Evolutionary conservation across 208 protist genomes (phyloP), one percentile per base, ranked within the genome.

Genomic region (Endotrypanum monterogeii): DNA sequence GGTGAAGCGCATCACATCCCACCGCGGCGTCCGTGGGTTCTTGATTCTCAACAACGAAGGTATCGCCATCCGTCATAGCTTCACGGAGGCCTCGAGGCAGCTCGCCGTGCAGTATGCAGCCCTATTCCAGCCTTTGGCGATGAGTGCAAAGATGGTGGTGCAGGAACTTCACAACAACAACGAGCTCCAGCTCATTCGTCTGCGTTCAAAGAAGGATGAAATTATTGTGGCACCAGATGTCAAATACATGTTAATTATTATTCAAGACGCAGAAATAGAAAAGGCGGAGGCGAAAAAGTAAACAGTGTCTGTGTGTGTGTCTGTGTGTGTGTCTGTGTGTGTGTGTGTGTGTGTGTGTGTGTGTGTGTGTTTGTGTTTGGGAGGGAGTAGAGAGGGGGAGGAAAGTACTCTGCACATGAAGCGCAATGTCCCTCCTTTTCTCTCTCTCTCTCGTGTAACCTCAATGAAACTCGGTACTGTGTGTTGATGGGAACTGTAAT

Each of bases 41-140:
- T 77, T 99, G n/a, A 98, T 99, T 63, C 83, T 99, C 57, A 99
- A 99, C 83, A 87, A 78, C 41, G 95, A 98, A 54, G 97, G 97
- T 48, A 98, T 99, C 79, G 88, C 95, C 16, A 98, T 98, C 54
- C 90, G 96, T 41, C 94, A 98, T 62, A 96, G 90, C 79, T 96
- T 98, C 79, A 90, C 95, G 4, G 91, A 98, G 78, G 88, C 93
- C 39, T 94, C 92, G 37, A 83, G 89, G 18, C 84, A 88, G 63
- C 83, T 97, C 18, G 93, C 97, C 25, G 88, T 98, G 51, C 95
- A 99, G 77, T 99, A 99, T 86, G 94, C 98, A 4, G 90, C 96
- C 0, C 83, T 98, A 37, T 96, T 99, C 68, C 95, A 98, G 55
- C 93, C 93, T 50, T 84, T 99, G n/a, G 88, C 93, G 0, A 89